Conservation (phyloP, 495 filamentous ascomycete genomes). For the Annulohypoxylon maeteangense region DNA sequence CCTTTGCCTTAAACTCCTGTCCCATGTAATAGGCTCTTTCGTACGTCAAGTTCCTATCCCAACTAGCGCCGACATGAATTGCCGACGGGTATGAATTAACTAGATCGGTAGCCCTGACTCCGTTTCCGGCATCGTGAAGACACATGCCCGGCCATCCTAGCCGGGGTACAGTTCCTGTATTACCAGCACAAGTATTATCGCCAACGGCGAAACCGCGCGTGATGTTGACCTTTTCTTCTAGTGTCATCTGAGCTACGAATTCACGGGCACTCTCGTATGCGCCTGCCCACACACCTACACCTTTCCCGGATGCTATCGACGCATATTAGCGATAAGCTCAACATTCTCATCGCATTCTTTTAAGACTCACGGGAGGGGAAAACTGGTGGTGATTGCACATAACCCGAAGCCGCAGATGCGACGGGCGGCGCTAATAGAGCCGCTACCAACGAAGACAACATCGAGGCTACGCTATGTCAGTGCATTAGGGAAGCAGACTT, state of each 20-base stretch:
- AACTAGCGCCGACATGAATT: conserved; percentile 70
- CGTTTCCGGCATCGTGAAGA: conserved; percentile 70
- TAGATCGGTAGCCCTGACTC: conserved; percentile 67
- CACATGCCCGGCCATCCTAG: conserved; percentile 71
- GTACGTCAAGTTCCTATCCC: conserved; percentile 61
- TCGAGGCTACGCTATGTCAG: conserved; percentile 12
- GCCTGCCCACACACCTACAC: conserved; percentile 51
- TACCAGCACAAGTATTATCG: conserved; percentile 61
- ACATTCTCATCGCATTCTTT: not conserved
- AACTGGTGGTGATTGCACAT: conserved; percentile 62
- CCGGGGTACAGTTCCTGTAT: conserved; percentile 61
- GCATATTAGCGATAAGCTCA: conserved; percentile 33
- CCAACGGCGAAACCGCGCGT: conserved; percentile 53
- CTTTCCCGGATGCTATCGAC: conserved; percentile 59
- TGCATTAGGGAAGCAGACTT: not conserved
- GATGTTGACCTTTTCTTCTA: conserved; percentile 54
- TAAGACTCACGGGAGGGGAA: conserved; percentile 61
- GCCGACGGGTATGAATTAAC: conserved; percentile 68
- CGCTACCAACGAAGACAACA: conserved; percentile 20
- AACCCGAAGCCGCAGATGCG: conserved; percentile 31
- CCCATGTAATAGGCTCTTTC: conserved; percentile 64
- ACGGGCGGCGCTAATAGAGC: conserved; percentile 14
- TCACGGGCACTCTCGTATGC: conserved; percentile 51
- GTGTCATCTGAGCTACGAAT: conserved; percentile 51
- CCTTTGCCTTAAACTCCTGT: conserved; percentile 68